Conservation (phyloP, 2,329 filamentous ascomycete species). For the Akanthomyces lecanii region DNA sequence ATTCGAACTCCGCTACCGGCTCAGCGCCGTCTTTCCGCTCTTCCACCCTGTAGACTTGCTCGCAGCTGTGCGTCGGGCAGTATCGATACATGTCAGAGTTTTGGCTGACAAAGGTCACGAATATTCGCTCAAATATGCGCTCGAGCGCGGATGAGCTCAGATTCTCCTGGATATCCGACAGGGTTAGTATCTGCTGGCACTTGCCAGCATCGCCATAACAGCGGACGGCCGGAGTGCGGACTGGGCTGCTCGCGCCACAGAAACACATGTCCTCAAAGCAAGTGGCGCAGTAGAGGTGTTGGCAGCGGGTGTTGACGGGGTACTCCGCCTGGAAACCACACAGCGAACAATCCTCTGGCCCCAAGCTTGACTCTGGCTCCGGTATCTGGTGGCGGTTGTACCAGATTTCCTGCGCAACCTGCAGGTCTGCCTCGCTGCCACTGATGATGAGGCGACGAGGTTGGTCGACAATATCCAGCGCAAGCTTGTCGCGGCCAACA, state of each 20-base stretch:
- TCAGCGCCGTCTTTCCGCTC: neutral
- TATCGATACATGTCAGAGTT: conserved; percentile 10
- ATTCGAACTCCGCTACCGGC: conserved; percentile 9
- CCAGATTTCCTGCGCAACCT: conserved; percentile 3
- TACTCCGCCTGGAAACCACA: conserved; percentile 3
- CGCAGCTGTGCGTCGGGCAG: conserved; percentile 11
- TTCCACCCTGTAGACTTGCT: conserved; percentile 12
- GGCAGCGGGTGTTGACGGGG: conserved; percentile 5
- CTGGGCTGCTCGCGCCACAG: neutral
- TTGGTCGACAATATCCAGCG: conserved; percentile 6
- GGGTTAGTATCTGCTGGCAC: neutral
- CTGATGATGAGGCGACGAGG: conserved; percentile 8
- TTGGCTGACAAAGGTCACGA: conserved; percentile 7
- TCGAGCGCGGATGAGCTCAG: conserved; percentile 6
- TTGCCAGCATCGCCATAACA: conserved; percentile 13
- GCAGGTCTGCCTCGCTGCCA: conserved; percentile 6
- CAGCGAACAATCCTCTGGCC: neutral
- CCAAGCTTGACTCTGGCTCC: neutral
- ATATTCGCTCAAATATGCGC: conserved; percentile 9
- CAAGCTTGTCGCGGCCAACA: conserved; percentile 13
- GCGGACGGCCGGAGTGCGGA: neutral
- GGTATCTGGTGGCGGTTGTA: neutral
- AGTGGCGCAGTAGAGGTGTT: conserved; percentile 3
- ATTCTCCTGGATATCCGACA: neutral
- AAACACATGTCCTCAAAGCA: conserved; percentile 17